Conservation (phyloP, 2,329 filamentous ascomycete species). For the Apiospora pterosperma region DNA sequence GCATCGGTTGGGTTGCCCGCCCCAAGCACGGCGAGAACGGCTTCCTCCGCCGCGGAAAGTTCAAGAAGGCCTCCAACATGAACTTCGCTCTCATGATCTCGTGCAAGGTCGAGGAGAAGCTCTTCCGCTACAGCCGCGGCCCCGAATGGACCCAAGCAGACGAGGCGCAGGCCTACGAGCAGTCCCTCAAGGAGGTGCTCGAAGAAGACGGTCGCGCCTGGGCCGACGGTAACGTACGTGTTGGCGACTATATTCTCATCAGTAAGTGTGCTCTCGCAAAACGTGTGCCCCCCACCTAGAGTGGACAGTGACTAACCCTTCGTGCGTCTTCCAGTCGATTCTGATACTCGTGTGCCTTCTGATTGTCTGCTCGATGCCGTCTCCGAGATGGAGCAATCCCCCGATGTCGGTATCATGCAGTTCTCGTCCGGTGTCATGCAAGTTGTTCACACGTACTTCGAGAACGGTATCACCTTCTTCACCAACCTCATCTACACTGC, state of each 20-base stretch:
- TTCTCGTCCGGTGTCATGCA: conserved; percentile 76
- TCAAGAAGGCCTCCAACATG: conserved; percentile 76
- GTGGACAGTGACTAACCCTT: neutral
- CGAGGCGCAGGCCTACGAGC: conserved; percentile 46
- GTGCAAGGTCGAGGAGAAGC: conserved; percentile 58
- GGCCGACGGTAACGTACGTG: conserved; percentile 58
- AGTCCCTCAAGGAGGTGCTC: conserved; percentile 45
- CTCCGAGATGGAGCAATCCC: conserved; percentile 67
- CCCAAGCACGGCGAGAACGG: conserved; percentile 61
- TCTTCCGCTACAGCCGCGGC: conserved; percentile 44
- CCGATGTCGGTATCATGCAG: conserved; percentile 69
- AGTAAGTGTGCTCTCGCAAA: conserved; percentile 23
- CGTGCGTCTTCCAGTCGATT: conserved; percentile 47
- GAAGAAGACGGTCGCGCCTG: conserved; percentile 51
- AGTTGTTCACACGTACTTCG: conserved; percentile 68
- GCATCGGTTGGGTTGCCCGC: conserved; percentile 66
- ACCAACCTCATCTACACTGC: conserved; percentile 74
- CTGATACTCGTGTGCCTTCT: conserved; percentile 64
- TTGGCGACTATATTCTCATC: conserved; percentile 63
- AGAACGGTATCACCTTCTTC: conserved; percentile 71
- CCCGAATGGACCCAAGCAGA: conserved; percentile 39
- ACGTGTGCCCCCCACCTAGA: neutral
- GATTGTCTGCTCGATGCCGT: conserved; percentile 69
- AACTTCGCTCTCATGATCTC: conserved; percentile 65
- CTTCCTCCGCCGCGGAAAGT: conserved; percentile 57